A percentile compares a stretch with the other conserved stretches of the same genome.
Evolutionary conservation across 1,284 basidiomycete genomes (phyloP).

Genomic region (Ceratobasidium sp.): DNA sequence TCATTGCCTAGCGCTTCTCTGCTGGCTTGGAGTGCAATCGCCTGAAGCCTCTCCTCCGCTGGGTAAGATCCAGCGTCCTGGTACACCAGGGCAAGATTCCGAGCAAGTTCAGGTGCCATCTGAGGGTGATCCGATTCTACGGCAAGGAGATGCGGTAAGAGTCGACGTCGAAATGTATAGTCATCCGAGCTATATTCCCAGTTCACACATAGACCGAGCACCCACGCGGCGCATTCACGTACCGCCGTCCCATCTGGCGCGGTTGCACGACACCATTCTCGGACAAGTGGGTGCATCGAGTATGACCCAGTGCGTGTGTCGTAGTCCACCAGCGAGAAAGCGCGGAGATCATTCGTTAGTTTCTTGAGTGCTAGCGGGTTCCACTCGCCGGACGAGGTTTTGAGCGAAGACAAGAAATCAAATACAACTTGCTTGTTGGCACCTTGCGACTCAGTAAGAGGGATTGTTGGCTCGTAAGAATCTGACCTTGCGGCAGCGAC

Average conservation of each 20-base stretch:
- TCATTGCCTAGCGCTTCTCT: background rate
- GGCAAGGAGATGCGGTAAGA: conserved; percentile 31
- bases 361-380: background rate
- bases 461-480: too few relatives aligned
- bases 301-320: background rate
- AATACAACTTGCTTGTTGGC: background rate
- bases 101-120: background rate
- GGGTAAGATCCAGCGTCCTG: conserved; percentile 8
- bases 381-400: background rate
- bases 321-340: conserved; percentile 17
- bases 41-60: background rate
- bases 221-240: conserved; percentile 1
- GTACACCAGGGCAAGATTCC: background rate
- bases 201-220: conserved; percentile 18
- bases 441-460: background rate
- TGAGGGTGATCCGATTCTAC: background rate
- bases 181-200: conserved; percentile 10
- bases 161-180: conserved; percentile 19
- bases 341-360: background rate
- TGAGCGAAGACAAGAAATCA: background rate
- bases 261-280: conserved; percentile 8
- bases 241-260: background rate
- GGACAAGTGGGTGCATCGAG: conserved; percentile 13
- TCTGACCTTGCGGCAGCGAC: background rate
- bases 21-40: too few relatives aligned